Percentiles rank a stretch among this genome's conserved stretches.
Evolutionary conservation across 2,329 filamentous ascomycete genomes (phyloP).

Genomic region (Apiospora saccharicola): DNA sequence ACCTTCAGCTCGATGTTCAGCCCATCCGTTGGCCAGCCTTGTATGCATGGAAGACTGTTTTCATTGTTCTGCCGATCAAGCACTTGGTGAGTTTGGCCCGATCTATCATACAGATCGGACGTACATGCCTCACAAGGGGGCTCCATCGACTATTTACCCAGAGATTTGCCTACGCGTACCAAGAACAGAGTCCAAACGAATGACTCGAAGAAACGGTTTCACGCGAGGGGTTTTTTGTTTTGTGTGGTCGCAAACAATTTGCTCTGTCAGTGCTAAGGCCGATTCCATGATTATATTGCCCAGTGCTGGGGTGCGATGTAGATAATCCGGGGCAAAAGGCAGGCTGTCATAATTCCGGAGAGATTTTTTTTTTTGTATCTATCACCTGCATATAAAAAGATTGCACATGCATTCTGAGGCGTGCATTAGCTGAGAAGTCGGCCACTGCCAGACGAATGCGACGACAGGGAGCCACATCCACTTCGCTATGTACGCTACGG

Average conservation of each 20-base stretch:
- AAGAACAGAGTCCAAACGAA: neutral
- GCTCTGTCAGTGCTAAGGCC: neutral
- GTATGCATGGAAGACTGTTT: neutral
- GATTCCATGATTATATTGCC: neutral
- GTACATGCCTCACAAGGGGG: neutral
- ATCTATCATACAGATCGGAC: neutral
- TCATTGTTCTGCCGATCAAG: neutral
- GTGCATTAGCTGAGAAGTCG: neutral
- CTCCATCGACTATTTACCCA: neutral
- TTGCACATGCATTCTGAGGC: neutral
- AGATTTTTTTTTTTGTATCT: neutral
- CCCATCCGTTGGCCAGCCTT: slow-evolving; percentile 3
- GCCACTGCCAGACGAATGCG: neutral
- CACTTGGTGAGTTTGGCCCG: neutral
- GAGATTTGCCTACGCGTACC: neutral
- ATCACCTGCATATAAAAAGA: neutral
- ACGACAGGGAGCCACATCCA: neutral
- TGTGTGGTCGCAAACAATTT: neutral
- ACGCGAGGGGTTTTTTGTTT: neutral
- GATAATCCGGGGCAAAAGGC: neutral
- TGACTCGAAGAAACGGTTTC: neutral
- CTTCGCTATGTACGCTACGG: neutral
- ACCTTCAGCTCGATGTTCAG: neutral
- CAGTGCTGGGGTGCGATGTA: neutral
- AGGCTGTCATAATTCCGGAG: neutral